A percentile compares a stretch with the other conserved stretches of the same genome.
These are phyloP conservation scores for Coniferiporia sulphurascens DNA, from an alignment of 1,284 basidiomycete genomes.

Conservation along the genomic window DNA sequence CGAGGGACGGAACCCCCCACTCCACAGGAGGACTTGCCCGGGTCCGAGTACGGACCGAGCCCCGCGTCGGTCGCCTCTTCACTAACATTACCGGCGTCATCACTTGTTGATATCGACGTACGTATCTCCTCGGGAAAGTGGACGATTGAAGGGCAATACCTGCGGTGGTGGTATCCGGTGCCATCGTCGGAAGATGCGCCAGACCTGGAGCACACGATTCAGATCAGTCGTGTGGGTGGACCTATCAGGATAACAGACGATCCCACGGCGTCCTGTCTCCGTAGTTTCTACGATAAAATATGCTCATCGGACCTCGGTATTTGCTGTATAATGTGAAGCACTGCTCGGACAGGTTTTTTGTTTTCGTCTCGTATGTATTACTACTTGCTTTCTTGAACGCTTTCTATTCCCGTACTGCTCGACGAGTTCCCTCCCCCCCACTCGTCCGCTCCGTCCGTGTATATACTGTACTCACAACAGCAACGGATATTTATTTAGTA, in stretches of 20 bases:
- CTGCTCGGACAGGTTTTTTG: background rate
- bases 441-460: no score
- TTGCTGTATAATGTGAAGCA: conserved; percentile 8
- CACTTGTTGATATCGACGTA: conserved; percentile 42
- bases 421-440: background rate
- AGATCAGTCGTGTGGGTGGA: conserved; percentile 60
- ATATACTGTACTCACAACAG: no score
- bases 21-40: conserved; percentile 1
- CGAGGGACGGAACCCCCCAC: conserved; percentile 20
- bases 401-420: background rate
- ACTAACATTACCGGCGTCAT: conserved; percentile 22
- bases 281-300: conserved; percentile 8
- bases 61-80: conserved; percentile 21
- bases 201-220: conserved; percentile 56
- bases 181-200: conserved; percentile 42
- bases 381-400: background rate
- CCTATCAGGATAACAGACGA: conserved; percentile 38
- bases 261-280: conserved; percentile 1
- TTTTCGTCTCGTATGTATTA: background rate
- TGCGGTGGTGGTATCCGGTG: conserved; percentile 84
- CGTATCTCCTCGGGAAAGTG: conserved; percentile 64
- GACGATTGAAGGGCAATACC: conserved; percentile 61
- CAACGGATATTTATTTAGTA: no score
- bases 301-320: conserved; percentile 4
- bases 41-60: background rate